Evolutionary conservation across 164 flowering plant species (phyloP).

Genomic region (Santalum album): DNA sequence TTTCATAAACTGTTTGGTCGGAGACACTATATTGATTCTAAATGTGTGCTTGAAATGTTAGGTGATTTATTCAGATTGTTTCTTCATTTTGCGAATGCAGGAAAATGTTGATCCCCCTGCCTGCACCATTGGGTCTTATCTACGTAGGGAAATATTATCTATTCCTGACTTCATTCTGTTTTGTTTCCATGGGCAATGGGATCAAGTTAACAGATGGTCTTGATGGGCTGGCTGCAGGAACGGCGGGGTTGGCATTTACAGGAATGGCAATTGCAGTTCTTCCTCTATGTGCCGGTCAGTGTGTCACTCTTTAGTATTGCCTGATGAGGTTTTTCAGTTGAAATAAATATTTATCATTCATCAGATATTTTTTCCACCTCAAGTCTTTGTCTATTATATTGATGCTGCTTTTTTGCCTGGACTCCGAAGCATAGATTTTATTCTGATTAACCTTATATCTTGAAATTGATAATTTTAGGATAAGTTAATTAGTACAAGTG

Average conservation of each 20-base stretch:
- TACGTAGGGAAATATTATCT: constrained; percentile 52
- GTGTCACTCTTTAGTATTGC: not conserved
- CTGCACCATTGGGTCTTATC: constrained; percentile 75
- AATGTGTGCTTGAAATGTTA: too few relatives aligned
- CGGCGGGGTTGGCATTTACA: constrained; percentile 74
- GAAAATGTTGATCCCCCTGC: constrained; percentile 82
- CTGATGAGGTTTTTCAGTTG: too few relatives aligned
- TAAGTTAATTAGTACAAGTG: too few relatives aligned
- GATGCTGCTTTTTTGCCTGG: too few relatives aligned
- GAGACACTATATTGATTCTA: too few relatives aligned
- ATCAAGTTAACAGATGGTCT: constrained; percentile 72
- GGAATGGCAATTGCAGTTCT: constrained; percentile 93
- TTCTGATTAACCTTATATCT: too few relatives aligned
- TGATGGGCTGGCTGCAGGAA: constrained; percentile 92
- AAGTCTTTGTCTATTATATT: too few relatives aligned
- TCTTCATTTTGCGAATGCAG: constrained; percentile 35
- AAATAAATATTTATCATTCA: too few relatives aligned
- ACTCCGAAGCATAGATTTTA: too few relatives aligned
- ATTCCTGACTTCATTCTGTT: constrained; percentile 54
- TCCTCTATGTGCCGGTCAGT: constrained; percentile 80
- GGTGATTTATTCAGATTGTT: not conserved
- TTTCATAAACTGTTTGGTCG: too few relatives aligned
- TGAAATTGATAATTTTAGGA: too few relatives aligned
- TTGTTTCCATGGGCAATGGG: constrained; percentile 82
- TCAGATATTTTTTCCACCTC: too few relatives aligned